Conservation (phyloP, 2,329 filamentous ascomycete genomes). For the Penicillium digitatum region DNA sequence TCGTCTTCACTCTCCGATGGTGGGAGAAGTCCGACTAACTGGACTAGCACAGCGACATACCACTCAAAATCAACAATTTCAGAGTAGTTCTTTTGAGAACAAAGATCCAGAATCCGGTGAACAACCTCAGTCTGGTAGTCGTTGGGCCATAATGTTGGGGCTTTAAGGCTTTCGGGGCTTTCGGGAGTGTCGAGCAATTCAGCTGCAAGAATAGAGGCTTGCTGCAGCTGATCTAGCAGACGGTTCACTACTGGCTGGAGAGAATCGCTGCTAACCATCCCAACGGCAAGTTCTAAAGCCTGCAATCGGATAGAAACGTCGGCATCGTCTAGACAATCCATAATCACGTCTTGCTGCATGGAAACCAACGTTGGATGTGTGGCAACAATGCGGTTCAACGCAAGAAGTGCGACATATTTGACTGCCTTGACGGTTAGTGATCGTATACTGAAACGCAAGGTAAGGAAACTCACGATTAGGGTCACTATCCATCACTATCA, state of each 20-base stretch:
- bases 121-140: constrained; percentile 85
- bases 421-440: constrained; percentile 51
- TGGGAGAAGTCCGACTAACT: constrained; percentile 66
- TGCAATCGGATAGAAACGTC: constrained; percentile 95
- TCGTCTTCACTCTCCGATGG: constrained; percentile 22
- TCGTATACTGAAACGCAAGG: neutral
- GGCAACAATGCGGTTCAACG: constrained; percentile 88
- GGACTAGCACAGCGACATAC: constrained; percentile 88
- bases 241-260: constrained; percentile 78
- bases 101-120: constrained; percentile 78
- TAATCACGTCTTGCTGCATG: constrained; percentile 90
- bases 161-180: constrained; percentile 30
- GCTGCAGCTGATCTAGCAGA: constrained; percentile 76
- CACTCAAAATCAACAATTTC: constrained; percentile 91
- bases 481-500: constrained; percentile 90
- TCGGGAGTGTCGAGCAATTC: constrained; percentile 20
- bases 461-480: constrained; percentile 68
- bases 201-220: constrained; percentile 48
- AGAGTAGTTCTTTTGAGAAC: constrained; percentile 79
- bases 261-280: constrained; percentile 89
- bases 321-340: constrained; percentile 91
- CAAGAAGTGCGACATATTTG: constrained; percentile 93
- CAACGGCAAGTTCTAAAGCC: constrained; percentile 83
- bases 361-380: constrained; percentile 86
- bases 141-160: constrained; percentile 61